These are phyloP conservation scores for Lentinula raphanica DNA, from an alignment of 768 basidiomycete species.

Conservation along the genomic window DNA sequence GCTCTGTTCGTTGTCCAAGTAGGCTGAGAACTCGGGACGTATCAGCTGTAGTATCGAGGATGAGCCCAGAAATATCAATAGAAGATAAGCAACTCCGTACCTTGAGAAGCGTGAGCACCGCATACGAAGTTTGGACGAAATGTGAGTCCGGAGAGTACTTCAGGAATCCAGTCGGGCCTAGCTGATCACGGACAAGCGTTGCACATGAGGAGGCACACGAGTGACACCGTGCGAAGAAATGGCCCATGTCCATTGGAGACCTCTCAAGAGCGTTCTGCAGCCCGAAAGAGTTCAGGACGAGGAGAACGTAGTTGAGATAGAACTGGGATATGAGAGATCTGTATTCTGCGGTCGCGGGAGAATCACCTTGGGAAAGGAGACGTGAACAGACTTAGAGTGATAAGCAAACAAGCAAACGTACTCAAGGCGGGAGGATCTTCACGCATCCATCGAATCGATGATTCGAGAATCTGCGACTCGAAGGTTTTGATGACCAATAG, in stretches of 20 bases:
- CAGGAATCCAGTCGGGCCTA: constrained; percentile 72
- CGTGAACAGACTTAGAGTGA: background rate
- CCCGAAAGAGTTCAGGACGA: constrained; percentile 94
- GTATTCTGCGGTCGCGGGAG: constrained; percentile 31
- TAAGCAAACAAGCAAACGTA: background rate
- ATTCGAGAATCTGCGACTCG: constrained; percentile 66
- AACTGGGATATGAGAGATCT: constrained; percentile 55
- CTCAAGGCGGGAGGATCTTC: background rate
- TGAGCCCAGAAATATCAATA: background rate
- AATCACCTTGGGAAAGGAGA: constrained; percentile 19
- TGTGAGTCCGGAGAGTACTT: constrained; percentile 86
- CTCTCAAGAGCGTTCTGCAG: constrained; percentile 93
- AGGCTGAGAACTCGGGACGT: constrained; percentile 76
- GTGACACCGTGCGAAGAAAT: constrained; percentile 82
- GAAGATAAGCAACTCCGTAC: constrained; percentile 30
- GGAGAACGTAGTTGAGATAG: constrained; percentile 79
- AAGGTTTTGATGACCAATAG: constrained; percentile 78
- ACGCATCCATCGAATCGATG: constrained; percentile 53
- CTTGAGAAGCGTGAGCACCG: constrained; percentile 88
- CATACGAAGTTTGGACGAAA: constrained; percentile 90
- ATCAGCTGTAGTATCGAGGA: constrained; percentile 48
- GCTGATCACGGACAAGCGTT: constrained; percentile 67
- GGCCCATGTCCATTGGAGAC: constrained; percentile 63
- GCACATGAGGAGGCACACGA: constrained; percentile 67
- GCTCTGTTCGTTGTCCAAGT: constrained; percentile 67